Conservation (phyloP, 345 rosid species). For the Euphorbia peplus region DNA sequence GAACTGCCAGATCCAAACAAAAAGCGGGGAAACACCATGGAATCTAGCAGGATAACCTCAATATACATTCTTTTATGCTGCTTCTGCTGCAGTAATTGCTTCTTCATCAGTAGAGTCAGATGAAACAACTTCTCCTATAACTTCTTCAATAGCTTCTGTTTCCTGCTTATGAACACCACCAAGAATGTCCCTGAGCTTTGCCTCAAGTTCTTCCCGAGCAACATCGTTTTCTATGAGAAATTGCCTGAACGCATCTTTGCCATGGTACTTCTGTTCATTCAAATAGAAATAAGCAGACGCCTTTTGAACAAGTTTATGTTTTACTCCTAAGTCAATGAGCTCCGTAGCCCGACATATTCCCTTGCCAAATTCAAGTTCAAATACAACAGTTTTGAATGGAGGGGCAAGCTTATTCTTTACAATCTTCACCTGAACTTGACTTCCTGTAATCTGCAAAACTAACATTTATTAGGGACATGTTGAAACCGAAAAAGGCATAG, state of each 20-base stretch:
- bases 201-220: slow-evolving; percentile 54
- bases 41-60: slow-evolving; percentile 7
- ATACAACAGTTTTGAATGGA: slow-evolving; percentile 75
- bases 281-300: slow-evolving; percentile 46
- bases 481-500: neutral
- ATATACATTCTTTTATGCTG: slow-evolving; percentile 5
- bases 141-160: slow-evolving; percentile 32
- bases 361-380: slow-evolving; percentile 94
- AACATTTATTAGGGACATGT: neutral
- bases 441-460: slow-evolving; percentile 61
- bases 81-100: slow-evolving; percentile 54
- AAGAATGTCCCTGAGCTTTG: slow-evolving; percentile 62
- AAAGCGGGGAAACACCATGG: slow-evolving; percentile 12
- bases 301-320: slow-evolving; percentile 62
- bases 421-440: slow-evolving; percentile 72
- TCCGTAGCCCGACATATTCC: slow-evolving; percentile 76
- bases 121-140: slow-evolving; percentile 32
- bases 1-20: slow-evolving; percentile 7
- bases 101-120: slow-evolving; percentile 72
- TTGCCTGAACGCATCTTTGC: slow-evolving; percentile 76
- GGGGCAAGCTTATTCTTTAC: slow-evolving; percentile 97
- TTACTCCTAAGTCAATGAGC: slow-evolving; percentile 69
- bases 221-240: slow-evolving; percentile 48
- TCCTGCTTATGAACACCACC: slow-evolving; percentile 23
- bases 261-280: slow-evolving; percentile 52